phyloP scores from a whole-genome alignment of 176 grass and related monocot genomes.

The Raddia guianensis region DNA sequence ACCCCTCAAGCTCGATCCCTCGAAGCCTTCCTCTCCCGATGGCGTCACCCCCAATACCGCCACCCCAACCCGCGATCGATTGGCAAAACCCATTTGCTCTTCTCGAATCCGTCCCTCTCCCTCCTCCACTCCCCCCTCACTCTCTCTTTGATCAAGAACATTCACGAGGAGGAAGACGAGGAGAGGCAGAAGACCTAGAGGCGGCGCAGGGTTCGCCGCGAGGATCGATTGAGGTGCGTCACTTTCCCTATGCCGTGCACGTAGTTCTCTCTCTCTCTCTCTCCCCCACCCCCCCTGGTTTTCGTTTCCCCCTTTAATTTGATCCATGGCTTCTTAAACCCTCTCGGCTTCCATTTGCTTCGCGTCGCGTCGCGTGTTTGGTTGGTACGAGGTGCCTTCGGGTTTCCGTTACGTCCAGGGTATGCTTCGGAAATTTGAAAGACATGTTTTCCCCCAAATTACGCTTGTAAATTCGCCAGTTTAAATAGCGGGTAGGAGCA shows the following conservation, averaged over 20 bases:
- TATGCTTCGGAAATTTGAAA: no score
- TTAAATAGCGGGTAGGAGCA: no score
- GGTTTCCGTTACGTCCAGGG: background rate
- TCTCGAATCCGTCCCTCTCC: background rate
- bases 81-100: background rate
- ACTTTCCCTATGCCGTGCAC: background rate
- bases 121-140: background rate
- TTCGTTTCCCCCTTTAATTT: background rate
- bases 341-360: background rate
- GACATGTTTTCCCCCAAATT: no score
- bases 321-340: background rate
- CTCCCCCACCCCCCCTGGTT: no score
- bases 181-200: background rate
- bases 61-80: background rate
- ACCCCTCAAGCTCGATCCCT: conserved; percentile 18
- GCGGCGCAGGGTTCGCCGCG: background rate
- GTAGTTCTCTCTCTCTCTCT: background rate
- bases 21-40: background rate
- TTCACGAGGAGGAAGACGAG: background rate
- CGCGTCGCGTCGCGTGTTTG: background rate
- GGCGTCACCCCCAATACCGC: background rate
- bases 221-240: conserved; percentile 5
- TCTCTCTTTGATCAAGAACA: background rate
- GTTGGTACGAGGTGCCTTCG: background rate
- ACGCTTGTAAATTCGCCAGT: no score